These are phyloP conservation scores for Strobilomyces confusus DNA, from an alignment of 768 basidiomycete species.

Conservation along the genomic window DNA sequence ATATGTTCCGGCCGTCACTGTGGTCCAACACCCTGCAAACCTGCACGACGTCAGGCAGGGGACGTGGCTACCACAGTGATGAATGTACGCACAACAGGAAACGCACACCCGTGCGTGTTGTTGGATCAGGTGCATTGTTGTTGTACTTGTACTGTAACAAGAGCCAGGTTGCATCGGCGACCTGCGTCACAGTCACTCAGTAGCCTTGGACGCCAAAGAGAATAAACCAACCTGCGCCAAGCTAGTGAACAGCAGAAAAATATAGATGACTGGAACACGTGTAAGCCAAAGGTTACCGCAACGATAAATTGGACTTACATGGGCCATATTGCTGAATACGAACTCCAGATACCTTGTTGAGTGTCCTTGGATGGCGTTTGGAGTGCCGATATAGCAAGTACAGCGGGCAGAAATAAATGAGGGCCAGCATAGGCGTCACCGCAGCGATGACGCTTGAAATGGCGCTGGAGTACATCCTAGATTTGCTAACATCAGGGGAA, in stretches of 20 bases:
- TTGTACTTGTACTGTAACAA: conserved; percentile 53
- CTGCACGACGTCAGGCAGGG: conserved; percentile 30
- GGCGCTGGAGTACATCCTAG: conserved; percentile 34
- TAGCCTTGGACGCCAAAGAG: neutral
- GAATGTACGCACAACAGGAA: conserved; percentile 44
- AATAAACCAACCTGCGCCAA: conserved; percentile 40
- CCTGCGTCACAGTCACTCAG: conserved; percentile 28
- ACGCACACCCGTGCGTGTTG: conserved; percentile 40
- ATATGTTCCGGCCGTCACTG: conserved; percentile 47
- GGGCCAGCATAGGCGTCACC: conserved; percentile 32
- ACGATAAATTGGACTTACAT: conserved; percentile 33
- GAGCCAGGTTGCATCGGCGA: conserved; percentile 56
- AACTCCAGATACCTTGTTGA: conserved; percentile 49
- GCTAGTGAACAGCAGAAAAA: conserved; percentile 46
- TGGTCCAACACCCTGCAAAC: conserved; percentile 60
- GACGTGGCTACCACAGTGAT: neutral
- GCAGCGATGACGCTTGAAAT: conserved; percentile 35
- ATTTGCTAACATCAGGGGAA: conserved; percentile 22
- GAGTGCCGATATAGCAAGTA: conserved; percentile 48
- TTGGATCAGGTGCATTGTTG: conserved; percentile 46
- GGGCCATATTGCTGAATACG: conserved; percentile 49
- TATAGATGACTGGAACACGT: conserved; percentile 41
- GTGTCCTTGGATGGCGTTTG: conserved; percentile 40
- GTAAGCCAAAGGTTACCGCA: conserved; percentile 17
- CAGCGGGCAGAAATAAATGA: conserved; percentile 49